Evolutionary conservation across 306 rosid species (phyloP), one percentile per base, ranked within the genome.

Genomic region (Fagus crenata): DNA sequence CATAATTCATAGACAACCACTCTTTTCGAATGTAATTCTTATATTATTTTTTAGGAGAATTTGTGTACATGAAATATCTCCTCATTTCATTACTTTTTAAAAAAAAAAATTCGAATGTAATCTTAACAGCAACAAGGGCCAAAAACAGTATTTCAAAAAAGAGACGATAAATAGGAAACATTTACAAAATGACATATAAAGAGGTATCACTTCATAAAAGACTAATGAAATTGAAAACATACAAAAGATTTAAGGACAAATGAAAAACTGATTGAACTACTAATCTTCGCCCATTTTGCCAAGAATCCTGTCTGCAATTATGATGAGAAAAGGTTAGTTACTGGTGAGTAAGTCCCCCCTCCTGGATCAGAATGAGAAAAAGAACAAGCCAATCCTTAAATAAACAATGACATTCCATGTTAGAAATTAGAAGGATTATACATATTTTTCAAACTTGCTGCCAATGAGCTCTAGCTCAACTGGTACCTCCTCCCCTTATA

Each of bases 211-310:
- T 67, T 39, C 49, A 39, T 39, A 39, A 67, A n/a, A 5, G 49
- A 39, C 46, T 37, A 39, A 65, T 7, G 32, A 65, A 37, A 39
- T 39, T 17, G 7, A 65, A 39, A 61, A 39, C 14, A 39, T 37
- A 65, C 4, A 65, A 6, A 28, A 17, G 49, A 15, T 39, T 18
- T 9, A 58, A 8, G 53, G 18, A 56, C 1, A 64, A 36, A 64
- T 7, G 5, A 33, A 35, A 64, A 67, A 6, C 8, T 7, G 7
- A 67, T 17, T n/a, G 15, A 56, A 67, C 39, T 61, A 84, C 77
- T n/a, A 78, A 87, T 95, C 97, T 90, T 92, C 95, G 11, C 97
- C 97, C 90, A 90, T 92, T 84, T 90, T 92, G 84, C 91, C 63
- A 76, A 88, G 85, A 80, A 92, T 89, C 75, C 85, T 90, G 61